These are phyloP conservation scores for Powellomyces hirtus DNA, from an alignment of 192 early-diverging fungal species.

Conservation along the genomic window DNA sequence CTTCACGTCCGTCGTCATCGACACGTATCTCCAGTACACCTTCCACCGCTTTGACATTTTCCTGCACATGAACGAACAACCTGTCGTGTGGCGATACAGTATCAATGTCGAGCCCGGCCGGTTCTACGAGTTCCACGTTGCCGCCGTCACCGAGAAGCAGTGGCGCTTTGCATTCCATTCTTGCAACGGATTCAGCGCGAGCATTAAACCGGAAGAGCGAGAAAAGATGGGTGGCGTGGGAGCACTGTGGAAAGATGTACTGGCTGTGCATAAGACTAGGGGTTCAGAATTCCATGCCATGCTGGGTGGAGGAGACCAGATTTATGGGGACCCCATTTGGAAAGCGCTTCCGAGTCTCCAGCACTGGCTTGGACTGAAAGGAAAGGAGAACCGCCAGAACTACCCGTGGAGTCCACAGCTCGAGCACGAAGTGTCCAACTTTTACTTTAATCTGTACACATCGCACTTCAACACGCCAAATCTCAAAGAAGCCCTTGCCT, in stretches of 20 bases:
- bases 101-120: neutral
- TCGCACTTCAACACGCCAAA: conserved; percentile 56
- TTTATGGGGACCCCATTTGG: conserved; percentile 33
- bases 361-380: conserved; percentile 18
- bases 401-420: conserved; percentile 18
- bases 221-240: conserved; percentile 22
- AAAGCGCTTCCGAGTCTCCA: conserved; percentile 3
- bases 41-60: conserved; percentile 19
- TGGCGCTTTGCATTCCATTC: conserved; percentile 26
- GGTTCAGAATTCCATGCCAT: conserved; percentile 22
- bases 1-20: neutral
- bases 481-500: conserved; percentile 62
- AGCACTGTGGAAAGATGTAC: conserved; percentile 27
- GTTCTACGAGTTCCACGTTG: conserved; percentile 7
- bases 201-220: conserved; percentile 12
- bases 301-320: conserved; percentile 41
- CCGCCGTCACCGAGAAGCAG: neutral
- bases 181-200: conserved; percentile 25
- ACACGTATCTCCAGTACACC: neutral
- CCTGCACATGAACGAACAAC: conserved; percentile 9
- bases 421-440: conserved; percentile 52
- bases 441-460: conserved; percentile 70
- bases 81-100: conserved; percentile 1
- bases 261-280: conserved; percentile 5
- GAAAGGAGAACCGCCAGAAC: conserved; percentile 13